These are phyloP conservation scores for Lactifluus rugatus DNA, from an alignment of 768 basidiomycete genomes.

Conservation along the genomic window DNA sequence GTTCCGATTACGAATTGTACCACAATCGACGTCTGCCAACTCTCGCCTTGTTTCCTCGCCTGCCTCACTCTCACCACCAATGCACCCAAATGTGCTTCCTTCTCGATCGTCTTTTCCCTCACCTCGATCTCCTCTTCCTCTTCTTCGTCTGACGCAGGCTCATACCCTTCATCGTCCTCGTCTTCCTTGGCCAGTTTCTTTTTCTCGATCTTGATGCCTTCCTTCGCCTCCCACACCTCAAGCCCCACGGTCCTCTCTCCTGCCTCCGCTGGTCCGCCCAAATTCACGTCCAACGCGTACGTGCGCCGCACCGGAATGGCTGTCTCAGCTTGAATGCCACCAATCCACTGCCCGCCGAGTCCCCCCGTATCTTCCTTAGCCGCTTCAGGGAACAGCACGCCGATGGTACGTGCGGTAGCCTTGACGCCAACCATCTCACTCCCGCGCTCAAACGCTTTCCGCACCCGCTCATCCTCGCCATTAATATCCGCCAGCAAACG, in stretches of 20 bases:
- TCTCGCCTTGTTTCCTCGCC: constrained; percentile 34
- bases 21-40: constrained; percentile 43
- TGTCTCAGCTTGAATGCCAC: constrained; percentile 60
- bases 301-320: constrained; percentile 57
- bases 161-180: constrained; percentile 32
- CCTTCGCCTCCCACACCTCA: constrained; percentile 73
- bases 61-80: constrained; percentile 30
- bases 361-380: constrained; percentile 1
- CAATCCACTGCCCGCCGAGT: constrained; percentile 56
- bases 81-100: constrained; percentile 39
- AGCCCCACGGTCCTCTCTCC: constrained; percentile 41
- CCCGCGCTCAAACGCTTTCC: constrained; percentile 38
- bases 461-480: constrained; percentile 41
- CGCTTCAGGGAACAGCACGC: constrained; percentile 53
- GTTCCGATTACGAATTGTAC: constrained; percentile 30
- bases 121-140: constrained; percentile 52
- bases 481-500: constrained; percentile 45
- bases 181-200: constrained; percentile 37
- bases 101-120: constrained; percentile 50
- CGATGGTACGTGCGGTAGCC: constrained; percentile 55
- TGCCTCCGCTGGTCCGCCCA: constrained; percentile 30
- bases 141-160: constrained; percentile 45
- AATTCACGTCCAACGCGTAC: constrained; percentile 47
- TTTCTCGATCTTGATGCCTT: constrained; percentile 55
- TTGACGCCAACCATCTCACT: constrained; percentile 36